phyloP scores from a whole-genome alignment of 2,329 filamentous ascomycete genomes.

The Tolypocladium cylindrosporum region DNA sequence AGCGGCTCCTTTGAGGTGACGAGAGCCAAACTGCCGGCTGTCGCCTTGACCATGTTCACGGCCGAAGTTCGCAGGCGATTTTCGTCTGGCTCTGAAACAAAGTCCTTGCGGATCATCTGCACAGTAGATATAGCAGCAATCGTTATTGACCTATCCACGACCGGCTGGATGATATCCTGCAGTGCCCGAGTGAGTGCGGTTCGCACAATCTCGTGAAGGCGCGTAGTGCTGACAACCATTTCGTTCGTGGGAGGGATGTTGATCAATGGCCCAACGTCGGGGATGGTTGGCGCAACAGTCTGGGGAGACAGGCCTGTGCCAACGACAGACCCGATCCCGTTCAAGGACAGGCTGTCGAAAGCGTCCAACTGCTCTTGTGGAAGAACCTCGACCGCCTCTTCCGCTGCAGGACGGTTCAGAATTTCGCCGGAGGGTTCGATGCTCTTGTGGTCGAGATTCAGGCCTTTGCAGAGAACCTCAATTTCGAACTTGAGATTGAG shows the following conservation, averaged over 20 bases:
- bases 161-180: constrained; percentile 92
- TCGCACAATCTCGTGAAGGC: constrained; percentile 68
- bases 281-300: constrained; percentile 68
- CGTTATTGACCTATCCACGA: constrained; percentile 93
- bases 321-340: constrained; percentile 58
- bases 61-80: constrained; percentile 77
- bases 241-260: constrained; percentile 73
- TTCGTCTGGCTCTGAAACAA: constrained; percentile 85
- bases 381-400: constrained; percentile 50
- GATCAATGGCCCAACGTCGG: constrained; percentile 71
- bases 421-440: constrained; percentile 85
- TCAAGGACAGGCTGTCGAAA: constrained; percentile 75
- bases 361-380: constrained; percentile 62
- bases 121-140: constrained; percentile 96
- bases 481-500: constrained; percentile 98
- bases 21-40: constrained; percentile 84
- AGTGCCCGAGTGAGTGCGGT: constrained; percentile 82
- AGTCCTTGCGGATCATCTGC: constrained; percentile 93
- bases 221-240: constrained; percentile 62
- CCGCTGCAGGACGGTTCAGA: constrained; percentile 59
- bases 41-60: constrained; percentile 87
- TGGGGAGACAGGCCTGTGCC: constrained; percentile 68
- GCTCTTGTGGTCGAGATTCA: constrained; percentile 84
- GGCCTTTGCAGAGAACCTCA: constrained; percentile 88
- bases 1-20: constrained; percentile 98